Conservation (phyloP, 148 eudicot species). For the Rheum nobile region DNA sequence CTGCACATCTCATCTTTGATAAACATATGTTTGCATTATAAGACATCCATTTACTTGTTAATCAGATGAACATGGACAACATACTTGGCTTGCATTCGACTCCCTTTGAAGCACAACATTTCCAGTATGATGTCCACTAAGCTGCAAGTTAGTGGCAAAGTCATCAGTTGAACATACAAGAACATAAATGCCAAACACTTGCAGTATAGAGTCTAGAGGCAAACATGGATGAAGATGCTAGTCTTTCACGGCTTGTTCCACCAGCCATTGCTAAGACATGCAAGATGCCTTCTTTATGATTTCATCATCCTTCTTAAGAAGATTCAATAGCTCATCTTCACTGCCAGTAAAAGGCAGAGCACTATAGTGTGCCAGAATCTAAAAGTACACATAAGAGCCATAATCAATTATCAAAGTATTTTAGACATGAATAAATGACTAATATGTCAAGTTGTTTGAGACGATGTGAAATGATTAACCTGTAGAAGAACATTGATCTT, state of each 20-base stretch:
- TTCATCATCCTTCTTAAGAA: slow-evolving; percentile 83
- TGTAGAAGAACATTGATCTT: background rate
- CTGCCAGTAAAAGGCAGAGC: slow-evolving; percentile 70
- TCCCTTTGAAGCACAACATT: slow-evolving; percentile 84
- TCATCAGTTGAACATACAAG: background rate
- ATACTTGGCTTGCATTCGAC: slow-evolving; percentile 93
- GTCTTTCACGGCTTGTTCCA: slow-evolving; percentile 76
- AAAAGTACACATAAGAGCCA: slow-evolving; percentile 9
- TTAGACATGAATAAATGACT: slow-evolving; percentile 31
- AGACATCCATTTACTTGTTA: too few species aligned
- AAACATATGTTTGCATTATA: too few species aligned
- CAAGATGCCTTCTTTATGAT: slow-evolving; percentile 86
- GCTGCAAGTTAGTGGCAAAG: slow-evolving; percentile 33
- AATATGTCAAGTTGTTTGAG: background rate
- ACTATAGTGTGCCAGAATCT: slow-evolving; percentile 86
- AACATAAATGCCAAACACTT: background rate
- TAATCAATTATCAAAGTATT: slow-evolving; percentile 40
- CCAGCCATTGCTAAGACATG: slow-evolving; percentile 95
- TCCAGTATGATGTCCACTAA: slow-evolving; percentile 85
- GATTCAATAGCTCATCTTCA: slow-evolving; percentile 69
- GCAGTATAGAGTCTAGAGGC: background rate
- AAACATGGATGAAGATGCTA: slow-evolving; percentile 82
- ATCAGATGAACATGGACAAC: slow-evolving; percentile 96
- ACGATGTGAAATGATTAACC: background rate
- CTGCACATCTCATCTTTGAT: too few species aligned